Evolutionary conservation across 495 filamentous ascomycete species (phyloP).

Genomic region (Tirmania nivea): DNA sequence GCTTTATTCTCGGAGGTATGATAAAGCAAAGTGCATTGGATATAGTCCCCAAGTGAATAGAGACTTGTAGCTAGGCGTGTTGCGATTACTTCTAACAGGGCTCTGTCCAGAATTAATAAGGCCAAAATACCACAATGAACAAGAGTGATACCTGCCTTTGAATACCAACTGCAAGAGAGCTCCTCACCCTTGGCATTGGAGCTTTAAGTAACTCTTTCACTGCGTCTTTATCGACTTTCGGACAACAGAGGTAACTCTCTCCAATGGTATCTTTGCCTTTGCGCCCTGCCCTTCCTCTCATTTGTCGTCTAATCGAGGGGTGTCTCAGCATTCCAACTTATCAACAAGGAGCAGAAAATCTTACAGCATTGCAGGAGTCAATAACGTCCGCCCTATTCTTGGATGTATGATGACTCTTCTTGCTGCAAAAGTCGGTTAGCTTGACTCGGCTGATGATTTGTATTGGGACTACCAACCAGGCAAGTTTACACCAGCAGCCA

Average conservation of each 20-base stretch:
- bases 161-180: background rate
- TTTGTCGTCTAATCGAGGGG: constrained; percentile 39
- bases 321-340: constrained; percentile 1
- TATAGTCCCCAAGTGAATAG: background rate
- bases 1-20: constrained; percentile 25
- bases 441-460: background rate
- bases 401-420: constrained; percentile 61
- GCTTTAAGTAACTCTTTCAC: constrained; percentile 50
- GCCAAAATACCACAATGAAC: no score
- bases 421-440: constrained; percentile 23
- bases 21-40: constrained; percentile 44
- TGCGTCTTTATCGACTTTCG: constrained; percentile 42
- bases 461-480: constrained; percentile 12
- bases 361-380: constrained; percentile 56
- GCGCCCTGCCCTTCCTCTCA: constrained; percentile 63
- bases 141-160: no score
- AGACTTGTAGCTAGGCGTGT: constrained; percentile 39
- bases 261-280: constrained; percentile 67
- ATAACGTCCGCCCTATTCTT: constrained; percentile 54
- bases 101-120: constrained; percentile 22
- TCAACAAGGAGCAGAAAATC: constrained; percentile 4
- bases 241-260: constrained; percentile 61
- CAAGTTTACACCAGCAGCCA: constrained; percentile 70
- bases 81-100: constrained; percentile 52
- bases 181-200: constrained; percentile 34